These are phyloP conservation scores for Pseudogymnoascus pannorum DNA, from an alignment of 2,329 filamentous ascomycete genomes.

Conservation along the genomic window DNA sequence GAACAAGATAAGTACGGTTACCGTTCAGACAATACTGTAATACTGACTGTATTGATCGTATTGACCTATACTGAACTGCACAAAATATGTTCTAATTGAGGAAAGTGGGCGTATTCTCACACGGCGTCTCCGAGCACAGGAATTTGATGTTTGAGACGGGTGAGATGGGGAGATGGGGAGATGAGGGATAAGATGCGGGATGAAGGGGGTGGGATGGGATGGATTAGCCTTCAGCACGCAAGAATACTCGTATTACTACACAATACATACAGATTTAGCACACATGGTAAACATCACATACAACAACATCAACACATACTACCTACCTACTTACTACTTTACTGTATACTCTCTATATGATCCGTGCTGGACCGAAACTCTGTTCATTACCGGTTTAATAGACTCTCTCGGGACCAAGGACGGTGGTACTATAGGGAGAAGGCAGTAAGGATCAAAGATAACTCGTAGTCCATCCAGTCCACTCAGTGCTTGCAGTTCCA, in stretches of 20 bases:
- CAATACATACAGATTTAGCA: background rate
- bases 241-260: background rate
- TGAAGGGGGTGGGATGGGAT: background rate
- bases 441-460: conserved; percentile 8
- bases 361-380: background rate
- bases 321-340: background rate
- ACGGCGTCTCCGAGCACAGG: background rate
- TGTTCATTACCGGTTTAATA: background rate
- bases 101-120: background rate
- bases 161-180: background rate
- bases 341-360: background rate
- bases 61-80: background rate
- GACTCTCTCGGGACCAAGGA: background rate
- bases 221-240: background rate
- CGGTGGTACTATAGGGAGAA: background rate
- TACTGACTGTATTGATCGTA: background rate
- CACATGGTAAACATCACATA: background rate
- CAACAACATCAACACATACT: background rate
- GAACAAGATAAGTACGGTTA: background rate
- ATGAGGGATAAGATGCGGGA: conserved; percentile 8
- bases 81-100: background rate
- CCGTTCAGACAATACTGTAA: background rate
- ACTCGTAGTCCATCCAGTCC: background rate
- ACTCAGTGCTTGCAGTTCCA: background rate
- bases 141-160: background rate